Conservation (phyloP, 129 eudicot species). For the Flaveria ramosissima region DNA sequence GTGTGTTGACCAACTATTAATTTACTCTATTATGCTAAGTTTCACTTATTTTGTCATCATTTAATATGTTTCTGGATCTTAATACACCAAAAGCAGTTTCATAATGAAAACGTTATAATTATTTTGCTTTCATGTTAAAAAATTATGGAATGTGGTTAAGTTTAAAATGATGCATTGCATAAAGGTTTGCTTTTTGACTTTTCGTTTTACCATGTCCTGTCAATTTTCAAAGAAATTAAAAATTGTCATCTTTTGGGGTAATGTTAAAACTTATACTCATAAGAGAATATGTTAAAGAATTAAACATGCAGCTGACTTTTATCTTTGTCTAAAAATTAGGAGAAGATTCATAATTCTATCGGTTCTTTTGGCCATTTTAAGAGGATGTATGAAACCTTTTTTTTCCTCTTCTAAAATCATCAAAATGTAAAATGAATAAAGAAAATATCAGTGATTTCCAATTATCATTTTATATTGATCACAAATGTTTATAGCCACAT, state of each 20-base stretch:
- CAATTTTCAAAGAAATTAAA: too few species aligned
- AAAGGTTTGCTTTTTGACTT: constrained; percentile 6
- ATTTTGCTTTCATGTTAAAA: not conserved
- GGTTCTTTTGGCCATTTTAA: too few species aligned
- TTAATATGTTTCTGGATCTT: not conserved
- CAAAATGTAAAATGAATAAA: not conserved
- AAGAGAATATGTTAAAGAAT: too few species aligned
- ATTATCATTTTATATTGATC: not conserved
- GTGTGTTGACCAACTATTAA: not conserved
- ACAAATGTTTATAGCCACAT: not conserved
- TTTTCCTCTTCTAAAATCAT: too few species aligned
- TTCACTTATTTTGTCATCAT: not conserved
- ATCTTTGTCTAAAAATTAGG: too few species aligned
- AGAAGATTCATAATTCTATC: too few species aligned
- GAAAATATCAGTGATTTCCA: not conserved
- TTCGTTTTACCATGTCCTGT: too few species aligned
- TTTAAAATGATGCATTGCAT: not conserved
- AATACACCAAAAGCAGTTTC: not conserved
- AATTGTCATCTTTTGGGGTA: too few species aligned
- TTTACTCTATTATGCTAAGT: not conserved
- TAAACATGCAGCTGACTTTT: too few species aligned
- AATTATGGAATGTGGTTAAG: not conserved
- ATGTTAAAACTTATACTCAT: too few species aligned
- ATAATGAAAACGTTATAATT: not conserved
- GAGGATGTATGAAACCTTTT: not conserved